A percentile compares a stretch with the other conserved stretches of the same genome.
Evolutionary conservation across 192 early-diverging fungal genomes (phyloP).

Genomic region (Backusella tuberculispora): DNA sequence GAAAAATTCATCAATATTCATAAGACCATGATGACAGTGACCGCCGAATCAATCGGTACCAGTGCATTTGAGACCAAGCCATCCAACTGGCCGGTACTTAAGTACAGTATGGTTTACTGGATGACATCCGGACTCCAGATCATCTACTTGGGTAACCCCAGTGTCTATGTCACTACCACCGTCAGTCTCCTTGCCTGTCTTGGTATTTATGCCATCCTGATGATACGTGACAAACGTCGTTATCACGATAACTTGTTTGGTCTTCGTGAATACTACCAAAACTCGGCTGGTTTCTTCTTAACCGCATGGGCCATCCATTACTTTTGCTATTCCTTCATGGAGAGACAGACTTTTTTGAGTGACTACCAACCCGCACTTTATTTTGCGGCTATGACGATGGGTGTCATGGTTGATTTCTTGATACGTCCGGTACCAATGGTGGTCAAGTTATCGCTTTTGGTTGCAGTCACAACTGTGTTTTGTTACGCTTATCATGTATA

Average conservation of each 20-base stretch:
- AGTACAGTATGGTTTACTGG: constrained; percentile 90
- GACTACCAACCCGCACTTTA: constrained; percentile 96
- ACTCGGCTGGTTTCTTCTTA: constrained; percentile 68
- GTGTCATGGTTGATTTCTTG: constrained; percentile 73
- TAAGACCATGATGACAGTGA: constrained; percentile 85
- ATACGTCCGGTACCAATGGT: constrained; percentile 58
- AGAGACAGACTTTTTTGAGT: constrained; percentile 88
- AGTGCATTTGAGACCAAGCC: constrained; percentile 96
- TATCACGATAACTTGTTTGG: constrained; percentile 45
- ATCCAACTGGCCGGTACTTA: constrained; percentile 82
- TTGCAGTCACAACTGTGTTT: constrained; percentile 52
- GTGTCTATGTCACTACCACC: constrained; percentile 79
- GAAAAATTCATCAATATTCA: constrained; percentile 91
- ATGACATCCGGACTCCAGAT: constrained; percentile 71
- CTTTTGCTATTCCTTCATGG: constrained; percentile 89
- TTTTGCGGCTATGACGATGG: constrained; percentile 78
- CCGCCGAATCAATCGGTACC: constrained; percentile 82
- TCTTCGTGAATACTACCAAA: constrained; percentile 48
- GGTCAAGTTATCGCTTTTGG: constrained; percentile 31
- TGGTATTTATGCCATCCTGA: constrained; percentile 53
- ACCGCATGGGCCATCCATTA: constrained; percentile 86
- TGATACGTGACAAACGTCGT: constrained; percentile 63
- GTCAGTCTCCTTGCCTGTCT: constrained; percentile 64
- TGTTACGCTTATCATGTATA: constrained; percentile 61
- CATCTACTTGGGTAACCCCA: constrained; percentile 91